Conservation (phyloP, 2,329 filamentous ascomycete genomes). For the Teratosphaeria gauchensis region DNA sequence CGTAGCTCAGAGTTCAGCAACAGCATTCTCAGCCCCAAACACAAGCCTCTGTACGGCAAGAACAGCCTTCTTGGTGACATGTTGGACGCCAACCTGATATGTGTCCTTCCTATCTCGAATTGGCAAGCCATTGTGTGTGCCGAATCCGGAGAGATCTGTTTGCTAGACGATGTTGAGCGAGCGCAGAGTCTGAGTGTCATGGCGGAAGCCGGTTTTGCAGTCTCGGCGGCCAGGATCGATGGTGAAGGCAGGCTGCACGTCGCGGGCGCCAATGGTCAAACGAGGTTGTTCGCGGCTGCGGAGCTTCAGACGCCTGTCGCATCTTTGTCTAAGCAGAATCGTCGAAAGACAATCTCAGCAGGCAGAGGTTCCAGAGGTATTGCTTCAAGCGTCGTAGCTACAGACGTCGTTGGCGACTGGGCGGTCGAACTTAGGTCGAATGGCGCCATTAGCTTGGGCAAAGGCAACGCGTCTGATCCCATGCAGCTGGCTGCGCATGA, state of each 20-base stretch:
- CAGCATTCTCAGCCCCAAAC: constrained; percentile 32
- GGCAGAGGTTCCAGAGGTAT: constrained; percentile 2
- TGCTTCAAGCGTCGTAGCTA: constrained; percentile 25
- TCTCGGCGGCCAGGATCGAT: constrained; percentile 57
- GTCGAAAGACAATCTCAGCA: constrained; percentile 11
- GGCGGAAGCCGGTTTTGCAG: constrained; percentile 55
- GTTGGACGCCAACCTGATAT: constrained; percentile 75
- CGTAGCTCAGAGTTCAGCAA: constrained; percentile 23
- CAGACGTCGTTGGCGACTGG: constrained; percentile 28
- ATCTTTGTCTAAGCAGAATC: constrained; percentile 5
- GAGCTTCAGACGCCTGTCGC: constrained; percentile 26
- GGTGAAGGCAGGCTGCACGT: constrained; percentile 52
- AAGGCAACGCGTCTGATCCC: constrained; percentile 6
- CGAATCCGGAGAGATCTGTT: constrained; percentile 79
- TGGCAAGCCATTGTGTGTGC: constrained; percentile 73
- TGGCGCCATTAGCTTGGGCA: not conserved
- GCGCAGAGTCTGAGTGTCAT: constrained; percentile 61
- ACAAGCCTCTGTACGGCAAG: constrained; percentile 69
- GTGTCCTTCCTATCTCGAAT: constrained; percentile 61
- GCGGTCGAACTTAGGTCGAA: constrained; percentile 14
- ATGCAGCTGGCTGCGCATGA: constrained; percentile 47
- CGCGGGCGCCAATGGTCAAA: constrained; percentile 55
- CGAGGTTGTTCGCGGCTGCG: constrained; percentile 35
- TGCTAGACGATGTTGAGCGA: constrained; percentile 67
- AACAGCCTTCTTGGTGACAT: constrained; percentile 78